These are phyloP conservation scores for Cotoneaster glaucophyllus DNA, from an alignment of 306 rosid genomes.

Conservation along the genomic window DNA sequence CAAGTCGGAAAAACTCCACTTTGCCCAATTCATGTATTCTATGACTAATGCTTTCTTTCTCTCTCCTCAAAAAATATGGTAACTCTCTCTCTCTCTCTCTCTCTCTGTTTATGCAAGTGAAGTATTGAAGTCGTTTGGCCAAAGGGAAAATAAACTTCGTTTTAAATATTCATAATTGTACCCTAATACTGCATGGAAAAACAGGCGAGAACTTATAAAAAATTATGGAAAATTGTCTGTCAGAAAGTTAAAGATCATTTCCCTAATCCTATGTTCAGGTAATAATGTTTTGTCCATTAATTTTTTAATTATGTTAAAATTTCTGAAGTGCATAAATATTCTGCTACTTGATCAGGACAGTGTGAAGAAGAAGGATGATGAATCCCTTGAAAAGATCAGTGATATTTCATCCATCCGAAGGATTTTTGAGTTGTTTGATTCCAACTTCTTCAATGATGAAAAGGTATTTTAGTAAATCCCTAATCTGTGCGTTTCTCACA, in stretches of 20 bases:
- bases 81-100: background rate
- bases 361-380: constrained; percentile 20
- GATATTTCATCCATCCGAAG: constrained; percentile 27
- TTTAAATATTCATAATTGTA: too few species aligned
- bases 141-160: too few species aligned
- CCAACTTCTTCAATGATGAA: constrained; percentile 46
- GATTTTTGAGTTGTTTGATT: constrained; percentile 26
- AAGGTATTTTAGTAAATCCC: constrained; percentile 25
- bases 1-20: background rate
- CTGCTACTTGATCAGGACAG: constrained; percentile 34
- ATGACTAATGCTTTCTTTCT: background rate
- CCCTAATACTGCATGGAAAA: too few species aligned
- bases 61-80: background rate
- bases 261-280: constrained; percentile 3
- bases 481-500: too few species aligned
- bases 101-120: too few species aligned
- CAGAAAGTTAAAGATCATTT: constrained; percentile 42
- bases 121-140: too few species aligned
- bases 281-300: background rate
- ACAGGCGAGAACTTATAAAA: constrained; percentile 34
- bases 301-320: background rate
- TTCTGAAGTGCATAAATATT: background rate
- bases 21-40: background rate
- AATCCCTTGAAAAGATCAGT: constrained; percentile 8
- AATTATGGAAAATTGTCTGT: constrained; percentile 29